Conservation (phyloP, 139 green algal genomes). For the Bryopsis sp. region DNA sequence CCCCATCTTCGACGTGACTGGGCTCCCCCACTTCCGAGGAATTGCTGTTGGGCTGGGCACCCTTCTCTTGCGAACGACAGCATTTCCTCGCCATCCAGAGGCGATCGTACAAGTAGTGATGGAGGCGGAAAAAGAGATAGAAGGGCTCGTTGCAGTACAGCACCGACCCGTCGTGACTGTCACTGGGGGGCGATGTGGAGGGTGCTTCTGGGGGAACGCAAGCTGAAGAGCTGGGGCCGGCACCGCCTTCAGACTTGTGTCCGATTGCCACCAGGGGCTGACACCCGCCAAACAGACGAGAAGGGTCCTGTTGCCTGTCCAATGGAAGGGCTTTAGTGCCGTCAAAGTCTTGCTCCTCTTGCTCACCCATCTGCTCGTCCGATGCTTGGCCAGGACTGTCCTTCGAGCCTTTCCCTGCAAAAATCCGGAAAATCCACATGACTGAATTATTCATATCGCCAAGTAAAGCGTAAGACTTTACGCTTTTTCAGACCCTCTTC, state of each 20-base stretch:
- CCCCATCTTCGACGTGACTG: neutral
- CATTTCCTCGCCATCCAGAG: constrained; percentile 5
- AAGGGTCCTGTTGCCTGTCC: constrained; percentile 1
- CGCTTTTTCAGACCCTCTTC: no score
- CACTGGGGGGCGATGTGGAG: no score
- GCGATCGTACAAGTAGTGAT: constrained; percentile 79
- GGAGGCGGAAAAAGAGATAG: constrained; percentile 82
- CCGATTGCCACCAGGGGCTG: neutral
- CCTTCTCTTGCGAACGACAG: constrained; percentile 13
- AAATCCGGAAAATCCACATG: no score
- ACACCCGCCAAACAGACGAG: neutral
- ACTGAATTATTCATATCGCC: no score
- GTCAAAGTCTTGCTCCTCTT: no score
- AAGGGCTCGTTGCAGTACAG: constrained; percentile 86
- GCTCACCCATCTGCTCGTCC: no score
- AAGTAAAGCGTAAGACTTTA: no score
- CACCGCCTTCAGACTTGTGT: neutral
- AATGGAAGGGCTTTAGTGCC: neutral
- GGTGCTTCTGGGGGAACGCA: no score
- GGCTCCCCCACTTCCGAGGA: neutral
- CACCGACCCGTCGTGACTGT: constrained; percentile 23
- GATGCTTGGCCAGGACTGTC: no score
- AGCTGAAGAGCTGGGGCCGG: no score
- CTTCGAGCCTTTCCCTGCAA: no score
- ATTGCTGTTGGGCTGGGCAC: neutral